Evolutionary conservation across 805 yeast species (phyloP).

Genomic region (Saccharomycopsis javanensis): DNA sequence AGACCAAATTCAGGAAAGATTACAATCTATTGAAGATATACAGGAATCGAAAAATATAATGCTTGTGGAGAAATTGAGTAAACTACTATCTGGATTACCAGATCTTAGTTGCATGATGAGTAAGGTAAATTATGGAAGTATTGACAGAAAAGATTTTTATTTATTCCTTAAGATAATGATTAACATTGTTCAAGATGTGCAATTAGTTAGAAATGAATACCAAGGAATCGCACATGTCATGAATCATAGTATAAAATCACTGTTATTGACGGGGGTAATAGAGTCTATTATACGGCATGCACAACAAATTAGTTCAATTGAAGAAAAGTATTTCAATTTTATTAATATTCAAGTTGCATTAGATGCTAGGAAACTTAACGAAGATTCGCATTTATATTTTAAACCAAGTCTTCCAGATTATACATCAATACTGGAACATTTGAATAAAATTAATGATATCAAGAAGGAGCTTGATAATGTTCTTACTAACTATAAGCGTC

Average conservation of each 20-base stretch:
- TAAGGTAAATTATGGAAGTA: slow-evolving; percentile 49
- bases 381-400: slow-evolving; percentile 37
- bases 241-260: slow-evolving; percentile 21
- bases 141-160: slow-evolving; percentile 52
- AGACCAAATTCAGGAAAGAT: slow-evolving; percentile 47
- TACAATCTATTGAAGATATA: slow-evolving; percentile 48
- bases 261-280: slow-evolving; percentile 32
- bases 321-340: slow-evolving; percentile 32
- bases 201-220: not conserved
- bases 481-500: slow-evolving; percentile 34
- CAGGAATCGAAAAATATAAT: slow-evolving; percentile 25
- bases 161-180: slow-evolving; percentile 39
- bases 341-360: slow-evolving; percentile 42
- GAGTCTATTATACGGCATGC: slow-evolving; percentile 29
- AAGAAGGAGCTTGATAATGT: slow-evolving; percentile 44
- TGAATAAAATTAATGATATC: slow-evolving; percentile 32
- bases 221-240: not conserved
- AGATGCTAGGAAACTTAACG: slow-evolving; percentile 37
- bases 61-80: slow-evolving; percentile 30
- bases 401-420: slow-evolving; percentile 32
- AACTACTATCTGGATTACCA: slow-evolving; percentile 30
- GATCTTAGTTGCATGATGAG: slow-evolving; percentile 53
- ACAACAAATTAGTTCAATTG: slow-evolving; percentile 26
- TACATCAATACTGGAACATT: slow-evolving; percentile 31
- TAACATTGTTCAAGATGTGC: slow-evolving; percentile 29